Percentiles rank a stretch among this genome's conserved stretches.
Conservation (phyloP, 306 rosid species). For the Pachyrhizus erosus region DNA sequence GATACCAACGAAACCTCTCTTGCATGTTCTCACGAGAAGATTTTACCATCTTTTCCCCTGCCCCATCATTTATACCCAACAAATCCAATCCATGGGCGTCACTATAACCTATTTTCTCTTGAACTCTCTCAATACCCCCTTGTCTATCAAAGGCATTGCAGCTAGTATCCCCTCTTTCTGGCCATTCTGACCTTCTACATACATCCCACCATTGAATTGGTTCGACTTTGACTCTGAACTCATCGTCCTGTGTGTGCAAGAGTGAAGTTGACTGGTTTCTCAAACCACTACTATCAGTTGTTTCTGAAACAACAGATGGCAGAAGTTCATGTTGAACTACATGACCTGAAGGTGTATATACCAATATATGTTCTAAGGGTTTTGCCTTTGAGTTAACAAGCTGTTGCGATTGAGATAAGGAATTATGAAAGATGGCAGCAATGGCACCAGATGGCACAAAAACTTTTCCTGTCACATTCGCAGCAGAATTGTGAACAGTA, state of each 20-base stretch:
- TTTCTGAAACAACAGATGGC: conserved; percentile 72
- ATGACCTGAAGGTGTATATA: conserved; percentile 92
- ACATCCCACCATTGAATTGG: conserved; percentile 98
- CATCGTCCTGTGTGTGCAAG: conserved; percentile 74
- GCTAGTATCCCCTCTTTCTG: conserved; percentile 70
- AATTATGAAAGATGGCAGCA: conserved; percentile 84
- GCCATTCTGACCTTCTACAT: conserved; percentile 87
- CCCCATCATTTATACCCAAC: conserved; percentile 45
- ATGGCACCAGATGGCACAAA: conserved; percentile 96
- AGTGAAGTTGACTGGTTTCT: conserved; percentile 59
- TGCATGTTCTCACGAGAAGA: conserved; percentile 52
- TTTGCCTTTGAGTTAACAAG: conserved; percentile 55
- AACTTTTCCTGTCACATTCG: conserved; percentile 76
- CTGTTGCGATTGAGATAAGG: conserved; percentile 61
- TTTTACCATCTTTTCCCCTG: conserved; percentile 43
- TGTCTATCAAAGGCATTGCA: conserved; percentile 57
- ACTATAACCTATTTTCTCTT: conserved; percentile 53
- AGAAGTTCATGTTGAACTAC: conserved; percentile 86
- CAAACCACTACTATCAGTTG: conserved; percentile 50
- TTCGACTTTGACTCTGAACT: conserved; percentile 84
- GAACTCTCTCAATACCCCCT: conserved; percentile 52
- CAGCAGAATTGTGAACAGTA: conserved; percentile 60
- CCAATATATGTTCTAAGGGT: conserved; percentile 80
- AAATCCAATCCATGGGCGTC: conserved; percentile 50
- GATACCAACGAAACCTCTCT: conserved; percentile 66